Conservation (phyloP, 257 asterid species). For the Solanum phureja region DNA sequence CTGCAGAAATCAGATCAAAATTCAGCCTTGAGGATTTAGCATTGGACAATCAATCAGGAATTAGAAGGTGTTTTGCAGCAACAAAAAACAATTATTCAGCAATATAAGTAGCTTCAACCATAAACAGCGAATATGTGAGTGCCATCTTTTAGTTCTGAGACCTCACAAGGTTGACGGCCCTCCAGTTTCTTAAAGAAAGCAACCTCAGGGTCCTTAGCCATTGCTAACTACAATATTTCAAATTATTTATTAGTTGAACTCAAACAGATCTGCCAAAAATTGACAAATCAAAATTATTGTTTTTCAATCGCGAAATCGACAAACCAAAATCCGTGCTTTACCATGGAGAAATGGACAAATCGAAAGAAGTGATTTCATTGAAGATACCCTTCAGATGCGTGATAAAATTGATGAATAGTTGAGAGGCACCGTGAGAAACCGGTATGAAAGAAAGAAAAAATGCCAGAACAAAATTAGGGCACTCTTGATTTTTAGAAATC, state of each 20-base stretch:
- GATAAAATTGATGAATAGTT: too few species aligned
- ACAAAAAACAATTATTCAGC: slow-evolving; percentile 2
- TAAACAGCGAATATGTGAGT: slow-evolving; percentile 98
- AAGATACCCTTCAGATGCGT: too few species aligned
- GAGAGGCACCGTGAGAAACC: too few species aligned
- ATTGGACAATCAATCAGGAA: not conserved
- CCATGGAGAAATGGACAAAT: slow-evolving; percentile 20
- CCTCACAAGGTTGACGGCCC: slow-evolving; percentile 99
- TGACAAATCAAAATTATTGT: too few species aligned
- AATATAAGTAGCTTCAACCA: slow-evolving; percentile 50
- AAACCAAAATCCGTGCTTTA: not conserved
- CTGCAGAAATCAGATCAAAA: slow-evolving; percentile 31
- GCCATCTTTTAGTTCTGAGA: slow-evolving; percentile 90
- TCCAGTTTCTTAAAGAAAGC: slow-evolving; percentile 95
- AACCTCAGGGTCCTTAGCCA: slow-evolving; percentile 94
- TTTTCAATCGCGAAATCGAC: not conserved
- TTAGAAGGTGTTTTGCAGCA: slow-evolving; percentile 2
- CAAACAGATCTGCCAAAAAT: too few species aligned
- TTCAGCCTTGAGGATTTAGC: not conserved
- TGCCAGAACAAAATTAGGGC: too few species aligned
- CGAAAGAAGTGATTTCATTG: too few species aligned
- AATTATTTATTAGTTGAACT: not conserved
- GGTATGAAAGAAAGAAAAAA: not conserved
- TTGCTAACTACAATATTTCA: slow-evolving; percentile 29
- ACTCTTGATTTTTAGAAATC: too few species aligned